Evolutionary conservation across 306 rosid genomes (phyloP).

Genomic region (Cucurbita ficifolia): DNA sequence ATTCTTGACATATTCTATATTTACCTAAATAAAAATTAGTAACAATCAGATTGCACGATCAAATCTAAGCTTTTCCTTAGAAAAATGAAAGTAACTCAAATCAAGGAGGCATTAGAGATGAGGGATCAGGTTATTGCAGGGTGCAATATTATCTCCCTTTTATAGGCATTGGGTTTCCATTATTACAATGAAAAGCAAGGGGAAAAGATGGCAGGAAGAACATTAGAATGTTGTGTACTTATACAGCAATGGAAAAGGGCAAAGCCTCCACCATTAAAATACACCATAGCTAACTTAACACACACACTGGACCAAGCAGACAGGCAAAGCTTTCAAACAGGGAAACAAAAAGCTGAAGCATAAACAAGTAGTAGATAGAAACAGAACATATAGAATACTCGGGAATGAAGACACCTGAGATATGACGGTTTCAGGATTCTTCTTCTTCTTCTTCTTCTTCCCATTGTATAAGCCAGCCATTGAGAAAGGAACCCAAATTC

Average conservation of each 20-base stretch:
- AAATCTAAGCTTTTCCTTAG: not conserved
- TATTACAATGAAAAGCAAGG: not conserved
- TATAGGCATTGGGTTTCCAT: not conserved
- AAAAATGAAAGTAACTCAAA: not conserved
- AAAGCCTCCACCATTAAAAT: not conserved
- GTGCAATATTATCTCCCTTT: not conserved
- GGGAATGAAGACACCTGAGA: not conserved
- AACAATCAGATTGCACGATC: too few relatives aligned
- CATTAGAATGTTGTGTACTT: not conserved
- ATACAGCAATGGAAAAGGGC: not conserved
- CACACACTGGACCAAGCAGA: not conserved
- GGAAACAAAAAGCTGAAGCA: not conserved
- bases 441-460: not conserved
- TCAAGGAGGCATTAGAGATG: not conserved
- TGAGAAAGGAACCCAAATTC: not conserved
- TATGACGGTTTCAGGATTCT: not conserved
- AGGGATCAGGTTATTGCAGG: not conserved
- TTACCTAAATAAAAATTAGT: too few relatives aligned
- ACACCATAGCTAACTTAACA: not conserved
- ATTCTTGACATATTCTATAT: too few relatives aligned
- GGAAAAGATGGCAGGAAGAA: not conserved
- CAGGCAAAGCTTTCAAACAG: not conserved
- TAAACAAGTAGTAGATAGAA: not conserved
- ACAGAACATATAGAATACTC: not conserved
- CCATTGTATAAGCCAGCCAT: not conserved